Evolutionary conservation across 2,329 filamentous ascomycete genomes (phyloP).

Genomic region (Botrytis pseudocinerea): DNA sequence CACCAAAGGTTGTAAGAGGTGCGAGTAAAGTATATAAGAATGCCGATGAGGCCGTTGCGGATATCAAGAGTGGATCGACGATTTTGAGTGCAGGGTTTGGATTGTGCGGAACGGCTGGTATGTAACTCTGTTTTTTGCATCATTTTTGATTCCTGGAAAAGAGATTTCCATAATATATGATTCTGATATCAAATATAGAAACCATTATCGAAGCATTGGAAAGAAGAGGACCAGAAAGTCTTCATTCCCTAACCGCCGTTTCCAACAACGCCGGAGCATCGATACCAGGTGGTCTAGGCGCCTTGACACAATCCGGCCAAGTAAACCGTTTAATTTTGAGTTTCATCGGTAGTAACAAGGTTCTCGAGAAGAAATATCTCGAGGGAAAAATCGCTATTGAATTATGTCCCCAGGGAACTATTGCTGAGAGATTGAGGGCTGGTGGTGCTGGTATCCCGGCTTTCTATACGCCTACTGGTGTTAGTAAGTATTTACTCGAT

Average conservation of each 20-base stretch:
- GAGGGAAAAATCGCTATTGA: slow-evolving; percentile 72
- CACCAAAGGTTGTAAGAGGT: slow-evolving; percentile 26
- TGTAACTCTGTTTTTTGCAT: too few species aligned
- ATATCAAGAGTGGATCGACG: slow-evolving; percentile 57
- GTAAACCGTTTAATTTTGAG: slow-evolving; percentile 71
- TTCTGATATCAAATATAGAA: slow-evolving; percentile 46
- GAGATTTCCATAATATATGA: not conserved
- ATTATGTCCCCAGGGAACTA: slow-evolving; percentile 72
- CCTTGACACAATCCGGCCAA: slow-evolving; percentile 67
- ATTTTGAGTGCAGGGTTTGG: slow-evolving; percentile 77
- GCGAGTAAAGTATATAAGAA: slow-evolving; percentile 26
- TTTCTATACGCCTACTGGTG: slow-evolving; percentile 75
- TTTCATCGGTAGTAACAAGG: slow-evolving; percentile 76
- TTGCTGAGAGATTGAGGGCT: slow-evolving; percentile 69
- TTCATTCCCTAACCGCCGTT: slow-evolving; percentile 66
- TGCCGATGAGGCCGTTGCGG: slow-evolving; percentile 28
- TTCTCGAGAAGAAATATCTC: slow-evolving; percentile 70
- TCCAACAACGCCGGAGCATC: slow-evolving; percentile 78
- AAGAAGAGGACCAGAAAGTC: slow-evolving; percentile 54
- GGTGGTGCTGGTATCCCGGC: slow-evolving; percentile 75
- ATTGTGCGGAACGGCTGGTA: slow-evolving; percentile 14
- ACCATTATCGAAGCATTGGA: slow-evolving; percentile 70
- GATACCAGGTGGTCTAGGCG: slow-evolving; percentile 65
- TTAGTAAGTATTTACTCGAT: slow-evolving; percentile 48
- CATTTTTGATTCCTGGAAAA: too few species aligned